Base-by-base conservation (phyloP, 805 yeast genomes). In the Wickerhamiella azyma region DNA sequence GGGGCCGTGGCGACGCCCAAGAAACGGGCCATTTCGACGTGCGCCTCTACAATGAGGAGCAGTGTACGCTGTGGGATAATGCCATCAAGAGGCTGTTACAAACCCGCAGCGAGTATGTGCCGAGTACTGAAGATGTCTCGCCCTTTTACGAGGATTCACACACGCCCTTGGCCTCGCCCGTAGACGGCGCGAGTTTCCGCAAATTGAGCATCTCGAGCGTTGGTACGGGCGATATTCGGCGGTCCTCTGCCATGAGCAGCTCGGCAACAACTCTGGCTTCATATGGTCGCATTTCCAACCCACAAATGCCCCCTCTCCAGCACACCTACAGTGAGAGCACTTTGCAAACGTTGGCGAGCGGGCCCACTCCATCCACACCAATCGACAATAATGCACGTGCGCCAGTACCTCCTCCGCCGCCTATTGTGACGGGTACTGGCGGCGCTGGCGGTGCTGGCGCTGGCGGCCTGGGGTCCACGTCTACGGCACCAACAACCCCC, bases 11-110 rank as follows among this genome's bases (percentile, higher is more conserved):
- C 58, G 92, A 94, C 8, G 77, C 80, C 44, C 79, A 77, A 55
- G 96, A 88, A 53, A 78, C 83, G 26, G 96, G 95, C 11, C 77
- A 84, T 16, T 86, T 92, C 55, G 75, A 85, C 14, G 71, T 92
- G 59, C 73, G 84, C 47, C 85, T 85, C 63, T 74, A 81, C 50
- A 81, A 81, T 43, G 96, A 88, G 56, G 97, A 92, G 60, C 70
- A 71, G 14, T 70, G 94, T 52, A 73, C 72, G 48, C 89, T 81
- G 60, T 92, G 97, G 97, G 85, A 64, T 40, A 29, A 55, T 29
- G 57, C 69, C 2, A 51, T 67, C 30, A 52, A 43, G 26, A 33
- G 38, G 37, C 52, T 48, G 9, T 26, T 51, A 7, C 37, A 43
- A 11, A 26, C 19, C 13, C 37, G 42, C 21, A 5, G 26, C 3